Evolutionary conservation across 208 protist species (phyloP), one percentile per base, ranked within the genome.

Genomic region (Wallacemonas collosoma): DNA sequence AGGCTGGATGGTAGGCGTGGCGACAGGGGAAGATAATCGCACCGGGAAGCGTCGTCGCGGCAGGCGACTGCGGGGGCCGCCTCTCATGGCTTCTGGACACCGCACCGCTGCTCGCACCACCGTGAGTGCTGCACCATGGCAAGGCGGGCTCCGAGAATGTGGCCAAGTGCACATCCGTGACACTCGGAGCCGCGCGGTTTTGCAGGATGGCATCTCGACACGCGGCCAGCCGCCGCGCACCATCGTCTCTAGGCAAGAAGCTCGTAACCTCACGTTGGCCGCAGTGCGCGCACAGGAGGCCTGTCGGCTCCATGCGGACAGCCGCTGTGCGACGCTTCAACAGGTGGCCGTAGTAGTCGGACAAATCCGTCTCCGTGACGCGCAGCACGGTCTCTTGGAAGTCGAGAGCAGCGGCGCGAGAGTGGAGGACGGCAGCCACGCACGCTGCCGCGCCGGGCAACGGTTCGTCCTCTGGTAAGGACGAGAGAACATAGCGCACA

Each of bases 1-100:
- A 94, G 17, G 38, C 53, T 0, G 79, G 73, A 71, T 94, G 89
- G 69, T 87, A 92, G 9, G 72, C 61, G 65, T 94, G 89, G 40
- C 72, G 75, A 50, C 89, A 94, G 5, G 63, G 58, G 77, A 94
- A 94, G 15, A 84, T 71, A 1, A 89, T 73, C 62, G 81, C 54
- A 64, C 70, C 76, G 12, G 51, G 26, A 5, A 5, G 15, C 5
- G 9, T 50, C 66, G 35, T 7, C 53, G 51, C 66, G 9, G n/a
- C 35, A 3, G 45, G 26, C 26, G 26, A 26, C 26, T 26, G 26
- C 26, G 26, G 26, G 26, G 26, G 26, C 26, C 26, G 26, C 26
- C 26, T 26, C 26, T 26, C 26, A 26, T 26, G 26, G 26, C 26
- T 12, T 6, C 45, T 1, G 45, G 6, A 50, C 45, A 50, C 50